These are phyloP conservation scores for Claviceps purpurea DNA, from an alignment of 2,329 filamentous ascomycete species.

Conservation along the genomic window DNA sequence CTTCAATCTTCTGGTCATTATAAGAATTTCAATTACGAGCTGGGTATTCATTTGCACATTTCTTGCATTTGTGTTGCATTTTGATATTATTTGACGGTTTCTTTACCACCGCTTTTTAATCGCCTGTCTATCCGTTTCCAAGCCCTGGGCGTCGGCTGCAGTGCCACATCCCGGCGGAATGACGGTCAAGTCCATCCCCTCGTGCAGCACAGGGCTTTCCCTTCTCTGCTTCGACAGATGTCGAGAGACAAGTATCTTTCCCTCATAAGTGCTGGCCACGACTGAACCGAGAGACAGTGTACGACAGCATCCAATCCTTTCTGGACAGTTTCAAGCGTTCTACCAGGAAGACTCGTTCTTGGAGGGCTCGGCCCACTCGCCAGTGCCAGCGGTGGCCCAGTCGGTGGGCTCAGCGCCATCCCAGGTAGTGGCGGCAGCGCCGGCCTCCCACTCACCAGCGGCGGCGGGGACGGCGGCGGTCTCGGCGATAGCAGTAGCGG, in stretches of 20 bases:
- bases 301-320: slow-evolving; percentile 3
- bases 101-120: too few relatives aligned
- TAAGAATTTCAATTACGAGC: too few relatives aligned
- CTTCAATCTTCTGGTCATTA: too few relatives aligned
- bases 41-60: too few relatives aligned
- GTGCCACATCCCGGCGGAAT: slow-evolving; percentile 37
- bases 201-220: slow-evolving; percentile 94
- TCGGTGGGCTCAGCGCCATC: slow-evolving; percentile 46
- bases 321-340: slow-evolving; percentile 13
- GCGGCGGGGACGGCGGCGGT: slow-evolving; percentile 54
- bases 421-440: slow-evolving; percentile 48
- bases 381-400: slow-evolving; percentile 50
- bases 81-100: too few relatives aligned
- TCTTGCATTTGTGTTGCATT: too few relatives aligned
- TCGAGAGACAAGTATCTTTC: slow-evolving; percentile 76
- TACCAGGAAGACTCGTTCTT: slow-evolving; percentile 41
- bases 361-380: slow-evolving; percentile 52
- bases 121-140: not conserved
- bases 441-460: slow-evolving; percentile 74
- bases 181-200: slow-evolving; percentile 83
- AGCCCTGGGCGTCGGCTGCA: slow-evolving; percentile 1
- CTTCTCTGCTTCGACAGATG: slow-evolving; percentile 48
- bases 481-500: slow-evolving; percentile 65
- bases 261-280: slow-evolving; percentile 82
- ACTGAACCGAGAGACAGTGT: slow-evolving; percentile 26